These are phyloP conservation scores for Elymus sibiricus DNA, from an alignment of 176 grass and related monocot genomes.

Conservation along the genomic window DNA sequence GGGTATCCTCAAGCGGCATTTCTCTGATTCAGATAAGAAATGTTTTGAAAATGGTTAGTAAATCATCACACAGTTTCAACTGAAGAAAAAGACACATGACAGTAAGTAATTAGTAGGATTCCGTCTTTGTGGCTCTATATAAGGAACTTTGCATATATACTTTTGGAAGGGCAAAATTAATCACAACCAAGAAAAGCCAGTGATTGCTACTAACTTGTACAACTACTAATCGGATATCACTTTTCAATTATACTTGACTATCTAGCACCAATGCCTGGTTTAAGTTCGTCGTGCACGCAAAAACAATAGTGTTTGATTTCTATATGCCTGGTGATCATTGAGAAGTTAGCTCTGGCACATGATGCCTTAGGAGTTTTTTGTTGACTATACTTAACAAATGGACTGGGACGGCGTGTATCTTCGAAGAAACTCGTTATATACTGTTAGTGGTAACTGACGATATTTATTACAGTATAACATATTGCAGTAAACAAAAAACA, in stretches of 20 bases:
- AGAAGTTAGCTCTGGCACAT: neutral
- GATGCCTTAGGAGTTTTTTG: neutral
- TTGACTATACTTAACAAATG: neutral
- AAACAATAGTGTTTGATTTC: neutral
- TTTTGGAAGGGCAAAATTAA: neutral
- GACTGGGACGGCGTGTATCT: neutral
- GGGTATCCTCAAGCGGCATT: slow-evolving; percentile 42
- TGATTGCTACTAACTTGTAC: neutral
- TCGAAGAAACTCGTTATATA: neutral
- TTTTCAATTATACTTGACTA: neutral
- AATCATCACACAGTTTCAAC: neutral
- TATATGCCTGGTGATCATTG: neutral
- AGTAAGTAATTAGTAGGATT: neutral
- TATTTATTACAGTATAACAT: neutral
- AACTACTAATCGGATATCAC: neutral
- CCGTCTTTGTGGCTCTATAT: neutral
- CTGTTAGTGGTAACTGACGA: neutral
- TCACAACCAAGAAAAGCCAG: neutral
- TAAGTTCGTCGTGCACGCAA: neutral
- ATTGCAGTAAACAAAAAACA: neutral
- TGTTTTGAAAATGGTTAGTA: neutral
- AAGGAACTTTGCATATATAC: neutral
- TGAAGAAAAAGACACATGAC: neutral
- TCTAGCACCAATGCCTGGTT: neutral
- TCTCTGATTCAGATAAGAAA: slow-evolving; percentile 40